Evolutionary conservation across 768 basidiomycete species (phyloP).

Genomic region (Auricularia heimuer): DNA sequence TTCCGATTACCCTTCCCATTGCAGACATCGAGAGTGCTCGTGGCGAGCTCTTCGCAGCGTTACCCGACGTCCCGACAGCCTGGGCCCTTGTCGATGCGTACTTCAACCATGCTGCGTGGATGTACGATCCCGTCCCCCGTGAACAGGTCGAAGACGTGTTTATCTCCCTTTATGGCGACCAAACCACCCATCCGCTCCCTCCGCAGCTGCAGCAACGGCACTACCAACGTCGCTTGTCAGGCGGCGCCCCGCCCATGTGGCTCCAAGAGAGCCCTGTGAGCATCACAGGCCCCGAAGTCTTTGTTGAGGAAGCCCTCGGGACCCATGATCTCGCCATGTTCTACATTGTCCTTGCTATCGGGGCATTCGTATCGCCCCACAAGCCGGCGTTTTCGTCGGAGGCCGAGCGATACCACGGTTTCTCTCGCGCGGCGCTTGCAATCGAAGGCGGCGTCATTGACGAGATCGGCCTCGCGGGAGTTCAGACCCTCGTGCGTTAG

Average conservation of each 20-base stretch:
- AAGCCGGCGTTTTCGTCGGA: constrained; percentile 52
- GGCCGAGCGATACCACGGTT: constrained; percentile 60
- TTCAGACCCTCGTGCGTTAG: constrained; percentile 20
- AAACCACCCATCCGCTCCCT: background rate
- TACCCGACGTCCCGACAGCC: constrained; percentile 7
- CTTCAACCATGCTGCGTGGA: constrained; percentile 59
- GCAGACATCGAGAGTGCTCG: background rate
- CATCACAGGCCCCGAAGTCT: background rate
- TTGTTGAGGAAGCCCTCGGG: background rate
- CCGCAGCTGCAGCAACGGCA: background rate
- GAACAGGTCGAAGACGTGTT: constrained; percentile 56
- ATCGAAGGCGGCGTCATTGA: background rate
- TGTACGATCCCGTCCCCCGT: constrained; percentile 56
- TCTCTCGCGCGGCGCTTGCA: constrained; percentile 38
- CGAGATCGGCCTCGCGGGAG: background rate
- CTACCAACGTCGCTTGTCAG: background rate
- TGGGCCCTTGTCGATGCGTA: constrained; percentile 48
- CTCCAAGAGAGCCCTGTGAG: background rate
- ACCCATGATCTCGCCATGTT: constrained; percentile 49
- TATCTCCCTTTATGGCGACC: constrained; percentile 39
- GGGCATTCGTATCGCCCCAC: constrained; percentile 48
- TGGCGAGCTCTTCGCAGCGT: background rate
- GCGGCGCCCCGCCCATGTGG: background rate
- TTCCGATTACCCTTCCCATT: background rate
- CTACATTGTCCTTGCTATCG: constrained; percentile 61